phyloP scores from a whole-genome alignment of 345 rosid genomes.

The Atalantia buxifolia region DNA sequence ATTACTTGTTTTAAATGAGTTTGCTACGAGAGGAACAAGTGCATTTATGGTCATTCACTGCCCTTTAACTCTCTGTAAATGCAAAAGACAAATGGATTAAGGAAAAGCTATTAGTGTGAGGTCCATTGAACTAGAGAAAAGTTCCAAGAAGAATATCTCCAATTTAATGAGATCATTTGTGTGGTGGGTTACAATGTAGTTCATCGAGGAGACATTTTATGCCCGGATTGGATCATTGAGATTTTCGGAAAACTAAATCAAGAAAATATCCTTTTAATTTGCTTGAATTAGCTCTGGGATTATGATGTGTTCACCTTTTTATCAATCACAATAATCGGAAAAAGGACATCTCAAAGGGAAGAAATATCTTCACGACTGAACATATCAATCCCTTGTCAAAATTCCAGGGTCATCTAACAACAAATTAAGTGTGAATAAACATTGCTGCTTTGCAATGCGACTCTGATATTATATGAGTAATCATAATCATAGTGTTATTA shows the following conservation, averaged over 20 bases:
- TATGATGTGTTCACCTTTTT: neutral
- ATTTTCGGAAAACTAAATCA: neutral
- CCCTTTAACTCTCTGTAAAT: neutral
- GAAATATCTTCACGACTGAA: neutral
- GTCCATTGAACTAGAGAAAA: neutral
- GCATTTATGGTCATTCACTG: neutral
- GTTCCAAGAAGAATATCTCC: neutral
- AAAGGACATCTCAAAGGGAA: neutral
- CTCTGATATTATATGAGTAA: too few species aligned
- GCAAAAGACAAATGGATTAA: neutral
- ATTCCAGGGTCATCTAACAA: too few species aligned
- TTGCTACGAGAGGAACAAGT: slow-evolving; percentile 2
- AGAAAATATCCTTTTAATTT: neutral
- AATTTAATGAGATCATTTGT: neutral
- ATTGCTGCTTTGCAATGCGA: too few species aligned
- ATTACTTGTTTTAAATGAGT: neutral
- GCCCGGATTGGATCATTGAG: too few species aligned
- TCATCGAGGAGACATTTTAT: neutral
- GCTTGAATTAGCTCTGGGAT: neutral
- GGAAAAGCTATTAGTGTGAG: neutral
- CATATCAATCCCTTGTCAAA: neutral
- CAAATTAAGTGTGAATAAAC: too few species aligned
- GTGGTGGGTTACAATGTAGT: neutral
- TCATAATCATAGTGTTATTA: too few species aligned
- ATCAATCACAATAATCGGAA: neutral